Evolutionary conservation across 805 yeast genomes (phyloP).

Genomic region (Metschnikowia reukaufii): DNA sequence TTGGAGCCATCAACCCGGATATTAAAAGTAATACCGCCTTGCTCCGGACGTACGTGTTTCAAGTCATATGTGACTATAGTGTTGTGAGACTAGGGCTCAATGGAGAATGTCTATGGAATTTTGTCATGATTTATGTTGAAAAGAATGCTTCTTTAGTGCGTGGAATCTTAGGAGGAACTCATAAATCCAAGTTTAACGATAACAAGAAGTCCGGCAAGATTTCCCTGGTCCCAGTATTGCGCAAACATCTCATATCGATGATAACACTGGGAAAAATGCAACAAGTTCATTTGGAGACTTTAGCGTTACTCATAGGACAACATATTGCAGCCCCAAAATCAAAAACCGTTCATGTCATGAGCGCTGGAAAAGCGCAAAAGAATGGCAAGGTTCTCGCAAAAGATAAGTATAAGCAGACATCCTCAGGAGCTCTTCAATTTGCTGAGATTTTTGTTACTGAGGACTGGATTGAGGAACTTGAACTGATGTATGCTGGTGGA

Average conservation of each 20-base stretch:
- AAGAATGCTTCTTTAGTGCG: slow-evolving; percentile 47
- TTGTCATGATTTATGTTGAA: slow-evolving; percentile 53
- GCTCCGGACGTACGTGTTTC: slow-evolving; percentile 52
- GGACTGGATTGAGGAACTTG: slow-evolving; percentile 61
- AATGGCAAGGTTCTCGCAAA: slow-evolving; percentile 22
- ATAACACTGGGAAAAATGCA: slow-evolving; percentile 50
- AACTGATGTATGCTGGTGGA: slow-evolving; percentile 58
- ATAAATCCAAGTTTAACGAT: slow-evolving; percentile 47
- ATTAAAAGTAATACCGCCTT: slow-evolving; percentile 52
- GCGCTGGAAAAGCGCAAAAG: slow-evolving; percentile 18
- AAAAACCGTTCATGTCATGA: slow-evolving; percentile 20
- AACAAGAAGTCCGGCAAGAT: slow-evolving; percentile 51
- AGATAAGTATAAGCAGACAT: slow-evolving; percentile 22
- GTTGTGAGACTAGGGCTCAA: slow-evolving; percentile 54
- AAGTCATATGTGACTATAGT: slow-evolving; percentile 51
- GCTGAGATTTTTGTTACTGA: slow-evolving; percentile 54
- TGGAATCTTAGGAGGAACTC: slow-evolving; percentile 54
- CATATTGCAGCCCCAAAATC: slow-evolving; percentile 21
- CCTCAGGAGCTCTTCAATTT: slow-evolving; percentile 34
- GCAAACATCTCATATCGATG: slow-evolving; percentile 49
- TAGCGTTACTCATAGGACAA: slow-evolving; percentile 50
- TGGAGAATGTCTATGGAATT: slow-evolving; percentile 66
- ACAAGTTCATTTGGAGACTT: slow-evolving; percentile 44
- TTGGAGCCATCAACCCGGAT: slow-evolving; percentile 73
- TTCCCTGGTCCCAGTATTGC: slow-evolving; percentile 46